Conservation (phyloP, 1,284 basidiomycete species). For the Rhodotorula sp. region DNA sequence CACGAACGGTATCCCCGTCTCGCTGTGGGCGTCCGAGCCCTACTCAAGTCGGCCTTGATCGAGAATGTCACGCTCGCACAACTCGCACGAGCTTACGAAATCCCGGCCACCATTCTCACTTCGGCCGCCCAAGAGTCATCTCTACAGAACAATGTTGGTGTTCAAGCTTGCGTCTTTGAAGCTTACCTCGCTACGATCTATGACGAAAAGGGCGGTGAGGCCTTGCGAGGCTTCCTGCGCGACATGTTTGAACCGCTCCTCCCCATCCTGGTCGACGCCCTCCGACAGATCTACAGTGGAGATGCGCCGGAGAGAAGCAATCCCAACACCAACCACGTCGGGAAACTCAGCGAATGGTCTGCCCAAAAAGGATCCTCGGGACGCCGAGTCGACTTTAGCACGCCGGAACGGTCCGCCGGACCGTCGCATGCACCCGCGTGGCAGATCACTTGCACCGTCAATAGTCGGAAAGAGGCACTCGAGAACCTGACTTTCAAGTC, state of each 20-base stretch:
- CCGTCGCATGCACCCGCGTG: background rate
- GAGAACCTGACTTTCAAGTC: background rate
- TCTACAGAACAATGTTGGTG: constrained; percentile 1
- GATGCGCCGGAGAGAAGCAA: background rate
- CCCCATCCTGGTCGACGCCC: background rate
- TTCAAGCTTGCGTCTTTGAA: constrained; percentile 28
- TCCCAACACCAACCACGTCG: background rate
- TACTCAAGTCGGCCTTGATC: background rate
- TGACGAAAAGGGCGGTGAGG: constrained; percentile 9
- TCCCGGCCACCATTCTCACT: constrained; percentile 8
- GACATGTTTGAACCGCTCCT: constrained; percentile 14
- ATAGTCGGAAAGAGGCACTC: too few relatives aligned
- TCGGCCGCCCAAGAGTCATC: background rate
- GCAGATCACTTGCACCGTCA: background rate
- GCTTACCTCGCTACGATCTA: constrained; percentile 15
- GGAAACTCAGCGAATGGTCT: background rate
- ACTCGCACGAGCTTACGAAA: background rate
- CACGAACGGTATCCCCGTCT: constrained; percentile 18
- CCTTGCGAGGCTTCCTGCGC: constrained; percentile 12
- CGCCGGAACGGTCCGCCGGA: background rate
- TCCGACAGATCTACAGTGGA: constrained; percentile 1
- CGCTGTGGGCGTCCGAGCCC: background rate
- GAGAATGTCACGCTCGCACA: constrained; percentile 20
- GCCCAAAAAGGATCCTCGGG: background rate
- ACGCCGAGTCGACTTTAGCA: background rate